These are phyloP conservation scores for Physcomitrium patens DNA, from an alignment of 225 moss, liverwort and hornwort species.

Conservation along the genomic window DNA sequence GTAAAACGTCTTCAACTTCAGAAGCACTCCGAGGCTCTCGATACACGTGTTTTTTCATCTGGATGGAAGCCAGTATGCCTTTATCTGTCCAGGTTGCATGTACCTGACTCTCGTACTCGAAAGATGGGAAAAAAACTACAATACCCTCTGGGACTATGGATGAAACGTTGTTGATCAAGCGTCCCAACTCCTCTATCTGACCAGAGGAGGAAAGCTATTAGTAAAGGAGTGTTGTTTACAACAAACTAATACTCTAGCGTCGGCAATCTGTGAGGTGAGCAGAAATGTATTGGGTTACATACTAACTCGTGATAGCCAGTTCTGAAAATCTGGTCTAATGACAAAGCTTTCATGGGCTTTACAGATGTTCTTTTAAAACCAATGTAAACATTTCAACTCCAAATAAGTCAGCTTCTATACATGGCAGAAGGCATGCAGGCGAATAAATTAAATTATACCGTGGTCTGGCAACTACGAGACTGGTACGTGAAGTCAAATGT, in stretches of 20 bases:
- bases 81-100: constrained; percentile 75
- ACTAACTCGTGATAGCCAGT: constrained; percentile 16
- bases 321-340: constrained; percentile 5
- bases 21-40: constrained; percentile 79
- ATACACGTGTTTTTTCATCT: constrained; percentile 74
- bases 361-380: not conserved
- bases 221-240: constrained; percentile 1
- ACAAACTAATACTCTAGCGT: constrained; percentile 6
- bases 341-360: not conserved
- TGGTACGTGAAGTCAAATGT: constrained; percentile 86
- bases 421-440: constrained; percentile 1
- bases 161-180: constrained; percentile 83
- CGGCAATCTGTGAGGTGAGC: constrained; percentile 13
- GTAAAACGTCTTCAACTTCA: constrained; percentile 70
- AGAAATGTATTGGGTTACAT: constrained; percentile 12
- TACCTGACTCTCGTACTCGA: constrained; percentile 90
- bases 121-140: constrained; percentile 90
- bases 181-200: constrained; percentile 89
- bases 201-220: constrained; percentile 25
- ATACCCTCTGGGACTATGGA: constrained; percentile 91
- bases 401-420: not conserved
- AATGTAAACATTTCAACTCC: constrained; percentile 2
- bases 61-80: constrained; percentile 70
- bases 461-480: constrained; percentile 61
- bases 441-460: constrained; percentile 39